Base-by-base conservation (phyloP, 148 eudicot species). In the Dysphania ambrosioides region DNA sequence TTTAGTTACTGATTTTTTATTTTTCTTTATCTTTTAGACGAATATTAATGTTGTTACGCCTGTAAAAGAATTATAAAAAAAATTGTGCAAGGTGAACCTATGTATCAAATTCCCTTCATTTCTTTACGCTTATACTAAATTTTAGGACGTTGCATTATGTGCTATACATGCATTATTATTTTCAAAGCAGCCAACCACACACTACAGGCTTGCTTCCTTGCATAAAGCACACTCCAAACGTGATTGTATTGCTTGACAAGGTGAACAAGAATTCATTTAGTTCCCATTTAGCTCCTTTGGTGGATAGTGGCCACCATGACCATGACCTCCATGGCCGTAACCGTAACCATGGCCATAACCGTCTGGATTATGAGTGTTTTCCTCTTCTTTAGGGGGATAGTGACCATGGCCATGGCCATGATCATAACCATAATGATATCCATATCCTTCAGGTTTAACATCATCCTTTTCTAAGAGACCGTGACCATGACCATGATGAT, bases 251-350 rank as follows among this genome's bases (percentile, higher is more conserved):
- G 58, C 58, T 27, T 21, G 60, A 49, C 30, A 10, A 5, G 72
- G 23, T 27, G 60, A 6, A 1, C 19, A 60, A 5, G 19, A 15
- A 16, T 8, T 13, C 16, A 16, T 1, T 44, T 44, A 73, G 76
- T 73, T 61, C 2, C 58, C 57, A 41, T 26, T 44, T 61, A 61
- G 58, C 31, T 40, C 38, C 40, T 73, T 73, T 30, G 68, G 68
- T 73, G 76, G 58, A 24, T 61, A 61, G 59, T 62, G 55, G 21
- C 68, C 68, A 1, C 59, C 76, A 44, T 64, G 26, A 5, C 76
- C 76, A 6, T 42, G 53, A 5, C 77, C 77, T 6, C 77, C 77
- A 0, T 51, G 61, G 8, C 71, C 53, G 27, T 75, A 49, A 10
- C 70, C 77, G 16, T 60, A 49, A 18, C 40, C 40, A 8, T 36